Conservation (phyloP, 768 basidiomycete species). For the Mycena amicta region DNA sequence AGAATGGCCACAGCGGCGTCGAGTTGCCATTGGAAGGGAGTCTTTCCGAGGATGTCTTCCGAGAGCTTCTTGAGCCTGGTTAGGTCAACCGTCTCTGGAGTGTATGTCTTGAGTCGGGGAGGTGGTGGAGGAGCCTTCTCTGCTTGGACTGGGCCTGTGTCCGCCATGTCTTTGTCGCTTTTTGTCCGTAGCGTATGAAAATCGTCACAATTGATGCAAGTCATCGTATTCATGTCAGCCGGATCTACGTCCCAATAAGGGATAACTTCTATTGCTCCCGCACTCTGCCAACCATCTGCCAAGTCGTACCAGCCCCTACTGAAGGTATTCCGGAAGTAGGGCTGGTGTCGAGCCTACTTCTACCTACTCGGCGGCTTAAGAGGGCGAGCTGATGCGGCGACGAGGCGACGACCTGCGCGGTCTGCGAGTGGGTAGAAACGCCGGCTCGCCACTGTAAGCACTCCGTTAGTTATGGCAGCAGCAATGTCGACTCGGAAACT, state of each 20-base stretch:
- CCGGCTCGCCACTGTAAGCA: too few relatives aligned
- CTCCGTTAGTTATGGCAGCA: too few relatives aligned
- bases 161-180: neutral
- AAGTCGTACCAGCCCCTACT: neutral
- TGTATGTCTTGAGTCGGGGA: neutral
- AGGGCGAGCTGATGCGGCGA: too few relatives aligned
- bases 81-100: neutral
- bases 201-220: neutral
- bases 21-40: constrained; percentile 25
- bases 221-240: neutral
- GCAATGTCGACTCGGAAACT: too few relatives aligned
- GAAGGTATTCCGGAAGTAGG: too few relatives aligned
- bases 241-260: neutral
- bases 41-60: neutral
- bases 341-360: neutral
- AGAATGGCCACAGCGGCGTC: constrained; percentile 22
- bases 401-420: too few relatives aligned
- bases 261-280: neutral
- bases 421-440: too few relatives aligned
- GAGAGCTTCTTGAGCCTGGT: neutral
- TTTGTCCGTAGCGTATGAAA: neutral
- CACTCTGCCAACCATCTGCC: neutral
- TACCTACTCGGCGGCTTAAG: too few relatives aligned
- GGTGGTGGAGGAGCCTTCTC: neutral
- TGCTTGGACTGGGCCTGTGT: neutral